These are phyloP conservation scores for Pistacia vera DNA, from an alignment of 345 rosid species.

Conservation along the genomic window DNA sequence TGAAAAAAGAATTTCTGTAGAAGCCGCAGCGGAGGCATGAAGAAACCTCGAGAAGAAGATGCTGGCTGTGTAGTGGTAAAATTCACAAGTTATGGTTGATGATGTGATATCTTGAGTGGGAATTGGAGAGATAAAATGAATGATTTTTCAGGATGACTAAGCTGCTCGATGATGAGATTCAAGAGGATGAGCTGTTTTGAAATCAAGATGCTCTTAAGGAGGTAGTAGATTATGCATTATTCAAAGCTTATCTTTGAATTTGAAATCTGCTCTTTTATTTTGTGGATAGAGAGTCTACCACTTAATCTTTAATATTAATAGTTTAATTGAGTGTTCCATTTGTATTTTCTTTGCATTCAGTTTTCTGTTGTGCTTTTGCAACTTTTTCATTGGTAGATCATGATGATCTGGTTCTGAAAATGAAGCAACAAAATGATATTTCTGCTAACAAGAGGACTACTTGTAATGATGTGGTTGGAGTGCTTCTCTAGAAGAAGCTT, in stretches of 20 bases:
- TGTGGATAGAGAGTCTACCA: no score
- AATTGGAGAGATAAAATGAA: no score
- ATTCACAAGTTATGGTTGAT: no score
- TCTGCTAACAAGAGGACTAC: neutral
- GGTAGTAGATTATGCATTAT: constrained; percentile 25
- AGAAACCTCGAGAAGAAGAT: constrained; percentile 51
- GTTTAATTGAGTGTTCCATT: neutral
- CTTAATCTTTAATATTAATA: neutral
- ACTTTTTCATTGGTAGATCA: neutral
- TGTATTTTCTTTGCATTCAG: neutral
- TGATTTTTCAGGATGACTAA: constrained; percentile 65
- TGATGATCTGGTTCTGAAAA: neutral
- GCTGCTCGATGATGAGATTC: constrained; percentile 80
- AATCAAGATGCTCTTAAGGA: constrained; percentile 95
- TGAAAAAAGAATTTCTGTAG: neutral
- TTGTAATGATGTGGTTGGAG: neutral
- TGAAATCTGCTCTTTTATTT: no score
- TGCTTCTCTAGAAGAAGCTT: neutral
- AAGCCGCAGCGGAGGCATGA: neutral
- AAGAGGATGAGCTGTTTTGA: constrained; percentile 93
- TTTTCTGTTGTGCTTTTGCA: neutral
- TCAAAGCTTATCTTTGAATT: no score
- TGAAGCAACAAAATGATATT: neutral
- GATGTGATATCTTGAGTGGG: no score
- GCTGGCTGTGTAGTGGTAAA: no score